Conservation (phyloP, 179 eudicot species). For the Heliamphora pulchella region DNA sequence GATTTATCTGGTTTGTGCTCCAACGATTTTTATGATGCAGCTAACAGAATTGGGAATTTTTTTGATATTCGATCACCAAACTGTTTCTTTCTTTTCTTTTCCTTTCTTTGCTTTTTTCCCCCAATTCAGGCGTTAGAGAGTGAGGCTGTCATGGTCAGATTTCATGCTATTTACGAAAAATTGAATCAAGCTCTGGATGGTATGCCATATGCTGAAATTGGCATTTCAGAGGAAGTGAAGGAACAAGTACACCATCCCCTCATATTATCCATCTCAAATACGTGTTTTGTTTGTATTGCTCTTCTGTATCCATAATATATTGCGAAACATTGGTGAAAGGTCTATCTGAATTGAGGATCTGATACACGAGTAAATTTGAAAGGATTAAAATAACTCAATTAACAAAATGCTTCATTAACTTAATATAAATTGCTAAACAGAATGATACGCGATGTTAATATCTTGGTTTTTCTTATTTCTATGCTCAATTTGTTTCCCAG, state of each 20-base stretch:
- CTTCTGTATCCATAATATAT: not conserved
- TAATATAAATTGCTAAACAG: not conserved
- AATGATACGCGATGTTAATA: not conserved
- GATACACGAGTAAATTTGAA: not conserved
- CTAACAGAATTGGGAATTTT: not conserved
- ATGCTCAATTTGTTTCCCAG: too few relatives aligned
- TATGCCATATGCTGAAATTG: slow-evolving; percentile 57
- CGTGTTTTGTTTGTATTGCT: not conserved
- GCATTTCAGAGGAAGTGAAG: slow-evolving; percentile 64
- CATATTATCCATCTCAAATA: not conserved
- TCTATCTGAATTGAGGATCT: not conserved
- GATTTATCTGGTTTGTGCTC: slow-evolving; percentile 49
- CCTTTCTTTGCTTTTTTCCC: too few relatives aligned
- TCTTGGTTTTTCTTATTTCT: not conserved
- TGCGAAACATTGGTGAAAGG: not conserved
- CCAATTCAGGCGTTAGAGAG: slow-evolving; percentile 52
- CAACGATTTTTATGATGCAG: not conserved
- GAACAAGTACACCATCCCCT: slow-evolving; percentile 44
- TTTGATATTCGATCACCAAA: not conserved
- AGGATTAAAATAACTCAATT: not conserved
- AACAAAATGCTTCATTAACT: not conserved
- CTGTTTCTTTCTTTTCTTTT: not conserved
- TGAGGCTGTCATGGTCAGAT: slow-evolving; percentile 48
- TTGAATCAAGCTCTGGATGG: slow-evolving; percentile 48
- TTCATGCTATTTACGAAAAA: slow-evolving; percentile 48